Percentiles rank a stretch among this genome's conserved stretches.
Evolutionary conservation across 1,284 basidiomycete genomes (phyloP).

Genomic region (Ganoderma multipileum): DNA sequence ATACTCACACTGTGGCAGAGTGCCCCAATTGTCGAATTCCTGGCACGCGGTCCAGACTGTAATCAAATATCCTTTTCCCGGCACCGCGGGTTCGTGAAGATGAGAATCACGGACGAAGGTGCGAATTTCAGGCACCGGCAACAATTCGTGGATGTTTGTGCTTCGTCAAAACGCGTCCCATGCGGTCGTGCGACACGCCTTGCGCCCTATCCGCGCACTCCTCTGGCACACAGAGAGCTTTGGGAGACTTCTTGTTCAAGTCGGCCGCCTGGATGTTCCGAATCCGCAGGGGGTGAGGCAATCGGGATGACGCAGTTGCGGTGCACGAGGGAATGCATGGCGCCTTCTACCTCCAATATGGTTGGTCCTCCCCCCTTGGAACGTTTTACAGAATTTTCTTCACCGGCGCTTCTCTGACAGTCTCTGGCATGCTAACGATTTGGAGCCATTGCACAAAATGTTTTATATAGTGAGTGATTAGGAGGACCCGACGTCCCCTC

Average conservation of each 20-base stretch:
- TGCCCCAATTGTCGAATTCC: not conserved
- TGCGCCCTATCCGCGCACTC: not conserved
- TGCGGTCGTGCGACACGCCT: conserved; percentile 20
- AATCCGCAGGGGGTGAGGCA: not conserved
- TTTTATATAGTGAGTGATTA: not conserved
- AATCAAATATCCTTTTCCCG: not conserved
- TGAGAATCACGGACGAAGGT: not conserved
- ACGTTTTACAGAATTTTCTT: not conserved
- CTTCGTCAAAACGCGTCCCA: conserved; percentile 13
- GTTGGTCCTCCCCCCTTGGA: not conserved
- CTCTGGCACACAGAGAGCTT: not conserved
- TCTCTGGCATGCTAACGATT: not conserved
- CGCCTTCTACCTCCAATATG: not conserved
- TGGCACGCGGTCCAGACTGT: not conserved
- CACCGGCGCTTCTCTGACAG: not conserved
- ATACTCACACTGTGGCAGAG: not conserved
- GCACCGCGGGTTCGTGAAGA: not conserved
- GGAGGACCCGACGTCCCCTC: not conserved
- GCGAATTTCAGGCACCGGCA: conserved; percentile 11
- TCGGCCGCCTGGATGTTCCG: not conserved
- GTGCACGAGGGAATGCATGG: not conserved
- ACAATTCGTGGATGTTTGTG: not conserved
- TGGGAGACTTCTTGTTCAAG: not conserved
- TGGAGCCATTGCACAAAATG: not conserved
- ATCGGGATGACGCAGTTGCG: not conserved